Evolutionary conservation across 305 asterid genomes (phyloP), one percentile per base, ranked within the genome.

Genomic region (Nicotiana rustica): DNA sequence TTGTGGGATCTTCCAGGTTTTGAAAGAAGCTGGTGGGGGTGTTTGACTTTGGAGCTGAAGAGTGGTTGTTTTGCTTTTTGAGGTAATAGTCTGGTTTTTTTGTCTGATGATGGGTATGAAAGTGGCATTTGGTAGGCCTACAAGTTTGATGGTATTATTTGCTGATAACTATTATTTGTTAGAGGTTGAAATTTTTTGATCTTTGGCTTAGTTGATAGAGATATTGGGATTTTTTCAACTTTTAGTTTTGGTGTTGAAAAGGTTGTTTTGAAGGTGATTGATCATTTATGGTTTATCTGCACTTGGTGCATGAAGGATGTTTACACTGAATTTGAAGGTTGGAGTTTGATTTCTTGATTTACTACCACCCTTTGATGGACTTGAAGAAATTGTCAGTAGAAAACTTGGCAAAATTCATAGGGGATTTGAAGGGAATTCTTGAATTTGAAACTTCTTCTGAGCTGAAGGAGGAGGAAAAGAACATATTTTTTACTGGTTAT

Each of bases 41-140:
- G 85, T 89, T 93, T 92, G 94, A 92, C 97, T 90, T 91, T 90
- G 91, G 83, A 88, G 88, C 86, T 76, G 84, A 83, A 85, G 84
- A 88, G 86, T 88, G 81, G 17, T 84, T 82, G 55, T 78, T 77
- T 14, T 81, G 59, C 65, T 76, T 56, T 44, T 81, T 79, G 60
- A 79, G 82, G 61, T 79, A 64, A 31, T 41, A 29, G 57, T 44
- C 65, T 77, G 78, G 52, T 73, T 41, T 79, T 79, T 62, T 78
- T 84, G 25, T 81, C 82, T 62, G 88, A 75, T 86, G 91, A 88
- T 87, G 70, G 67, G 86, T 41, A 61, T 38, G 59, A 19, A 64
- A 35, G n/a, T 36, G 49, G 71, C 55, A 75, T 73, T 83, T 59
- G 71, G 82, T 19, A 57, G 77, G 84, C 21, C 55, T 77, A 57